Percentiles rank a stretch among this genome's conserved stretches.
Conservation (phyloP, 2,329 filamentous ascomycete species). For the Fusarium sp. region DNA sequence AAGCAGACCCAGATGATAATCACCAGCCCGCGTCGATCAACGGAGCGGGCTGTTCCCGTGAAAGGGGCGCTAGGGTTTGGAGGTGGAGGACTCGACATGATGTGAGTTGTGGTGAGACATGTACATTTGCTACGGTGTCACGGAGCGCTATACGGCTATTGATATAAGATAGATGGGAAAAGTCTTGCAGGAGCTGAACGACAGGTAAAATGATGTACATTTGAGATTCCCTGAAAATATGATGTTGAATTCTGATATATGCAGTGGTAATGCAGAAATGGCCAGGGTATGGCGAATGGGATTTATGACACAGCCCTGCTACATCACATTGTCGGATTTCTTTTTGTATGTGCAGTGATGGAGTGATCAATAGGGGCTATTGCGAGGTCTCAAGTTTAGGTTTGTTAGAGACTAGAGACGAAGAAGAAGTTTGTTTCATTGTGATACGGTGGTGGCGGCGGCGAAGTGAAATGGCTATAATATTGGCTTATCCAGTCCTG, state of each 20-base stretch:
- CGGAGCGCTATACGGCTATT: background rate
- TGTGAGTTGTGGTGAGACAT: background rate
- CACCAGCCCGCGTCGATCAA: conserved; percentile 9
- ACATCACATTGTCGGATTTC: background rate
- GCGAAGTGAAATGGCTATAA: background rate
- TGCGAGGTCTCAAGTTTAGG: background rate
- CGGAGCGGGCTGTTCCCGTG: conserved; percentile 8
- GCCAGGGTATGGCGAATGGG: background rate
- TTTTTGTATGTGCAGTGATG: background rate
- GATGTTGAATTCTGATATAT: background rate
- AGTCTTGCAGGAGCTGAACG: background rate
- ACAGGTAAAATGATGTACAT: background rate
- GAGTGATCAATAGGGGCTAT: background rate
- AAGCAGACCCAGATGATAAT: conserved; percentile 26
- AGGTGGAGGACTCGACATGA: conserved; percentile 12
- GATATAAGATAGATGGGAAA: background rate
- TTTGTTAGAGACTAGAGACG: background rate
- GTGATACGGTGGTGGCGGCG: background rate
- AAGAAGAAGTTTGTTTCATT: background rate
- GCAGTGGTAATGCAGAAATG: background rate
- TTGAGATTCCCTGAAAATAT: background rate
- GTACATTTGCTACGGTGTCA: background rate
- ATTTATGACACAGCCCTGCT: background rate
- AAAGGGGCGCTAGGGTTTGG: conserved; percentile 22
- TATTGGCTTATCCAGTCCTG: too few species aligned